Conservation (phyloP, 257 asterid genomes). For the Perilla frutescens region DNA sequence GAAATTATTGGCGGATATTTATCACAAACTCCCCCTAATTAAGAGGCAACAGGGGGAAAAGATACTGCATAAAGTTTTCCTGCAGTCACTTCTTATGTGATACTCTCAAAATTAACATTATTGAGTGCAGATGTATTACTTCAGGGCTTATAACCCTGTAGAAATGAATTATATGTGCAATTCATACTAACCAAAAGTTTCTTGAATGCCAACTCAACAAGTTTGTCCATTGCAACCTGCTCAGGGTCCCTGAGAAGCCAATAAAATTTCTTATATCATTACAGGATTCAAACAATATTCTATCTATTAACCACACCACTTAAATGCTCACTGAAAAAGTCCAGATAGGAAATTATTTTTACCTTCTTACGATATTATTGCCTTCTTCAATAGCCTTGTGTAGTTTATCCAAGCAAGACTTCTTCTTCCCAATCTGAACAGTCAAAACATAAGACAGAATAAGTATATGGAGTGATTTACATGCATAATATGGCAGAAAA, state of each 20-base stretch:
- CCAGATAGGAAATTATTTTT: slow-evolving; percentile 32
- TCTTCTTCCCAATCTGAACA: slow-evolving; percentile 66
- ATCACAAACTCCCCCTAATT: background rate
- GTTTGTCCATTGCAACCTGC: slow-evolving; percentile 80
- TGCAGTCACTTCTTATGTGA: background rate
- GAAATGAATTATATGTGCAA: too few species aligned
- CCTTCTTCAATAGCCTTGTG: slow-evolving; percentile 63
- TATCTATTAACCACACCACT: slow-evolving; percentile 14
- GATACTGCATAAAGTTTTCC: background rate
- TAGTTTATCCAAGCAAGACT: slow-evolving; percentile 53
- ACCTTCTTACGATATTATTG: slow-evolving; percentile 57
- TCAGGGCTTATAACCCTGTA: too few species aligned
- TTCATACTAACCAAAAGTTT: slow-evolving; percentile 72
- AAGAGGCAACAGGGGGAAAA: background rate
- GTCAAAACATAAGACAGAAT: slow-evolving; percentile 30
- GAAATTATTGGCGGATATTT: slow-evolving; percentile 1
- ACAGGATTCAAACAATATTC: slow-evolving; percentile 6
- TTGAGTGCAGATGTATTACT: too few species aligned
- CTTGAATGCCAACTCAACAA: slow-evolving; percentile 79
- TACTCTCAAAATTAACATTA: background rate
- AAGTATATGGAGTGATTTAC: slow-evolving; percentile 24
- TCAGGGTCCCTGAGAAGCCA: slow-evolving; percentile 78
- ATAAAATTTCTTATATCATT: slow-evolving; percentile 13
- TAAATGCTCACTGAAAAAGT: slow-evolving; percentile 13
- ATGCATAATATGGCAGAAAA: slow-evolving; percentile 1